Conservation (phyloP, 345 rosid genomes). For the Fremontodendron californicum region DNA sequence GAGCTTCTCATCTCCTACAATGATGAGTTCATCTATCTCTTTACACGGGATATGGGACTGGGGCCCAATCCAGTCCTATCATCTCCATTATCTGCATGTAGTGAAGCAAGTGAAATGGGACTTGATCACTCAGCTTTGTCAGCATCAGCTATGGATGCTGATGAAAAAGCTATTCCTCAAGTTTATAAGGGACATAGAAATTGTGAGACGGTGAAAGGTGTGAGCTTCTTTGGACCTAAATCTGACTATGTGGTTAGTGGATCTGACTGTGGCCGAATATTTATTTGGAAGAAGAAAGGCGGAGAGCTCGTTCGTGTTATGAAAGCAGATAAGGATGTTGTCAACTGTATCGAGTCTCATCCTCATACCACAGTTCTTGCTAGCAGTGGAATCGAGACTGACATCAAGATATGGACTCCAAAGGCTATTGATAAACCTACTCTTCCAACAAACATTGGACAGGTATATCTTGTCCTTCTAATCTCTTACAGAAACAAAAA, state of each 20-base stretch:
- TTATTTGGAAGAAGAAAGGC: conserved; percentile 80
- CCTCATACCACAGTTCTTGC: conserved; percentile 70
- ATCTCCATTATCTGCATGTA: conserved; percentile 27
- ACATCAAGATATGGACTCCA: conserved; percentile 86
- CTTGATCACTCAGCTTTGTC: conserved; percentile 19
- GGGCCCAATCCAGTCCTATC: conserved; percentile 48
- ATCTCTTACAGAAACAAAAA: neutral
- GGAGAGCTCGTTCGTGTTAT: conserved; percentile 78
- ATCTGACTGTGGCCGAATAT: conserved; percentile 91
- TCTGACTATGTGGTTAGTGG: conserved; percentile 93
- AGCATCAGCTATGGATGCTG: conserved; percentile 20
- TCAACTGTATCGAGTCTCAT: conserved; percentile 82
- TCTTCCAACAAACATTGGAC: conserved; percentile 57
- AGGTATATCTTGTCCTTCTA: conserved; percentile 42
- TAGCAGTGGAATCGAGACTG: conserved; percentile 79
- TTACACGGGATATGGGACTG: conserved; percentile 69
- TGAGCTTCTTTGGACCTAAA: conserved; percentile 79
- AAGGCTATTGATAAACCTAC: conserved; percentile 56
- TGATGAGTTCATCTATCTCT: conserved; percentile 79
- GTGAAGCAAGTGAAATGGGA: conserved; percentile 30
- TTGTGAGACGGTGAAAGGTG: conserved; percentile 76
- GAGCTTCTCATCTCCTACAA: conserved; percentile 85
- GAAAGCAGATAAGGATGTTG: conserved; percentile 73
- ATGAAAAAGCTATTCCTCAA: conserved; percentile 37
- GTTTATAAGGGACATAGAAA: conserved; percentile 80